phyloP scores from a whole-genome alignment of 2,329 filamentous ascomycete species.

The Akanthomyces uredinophilus region DNA sequence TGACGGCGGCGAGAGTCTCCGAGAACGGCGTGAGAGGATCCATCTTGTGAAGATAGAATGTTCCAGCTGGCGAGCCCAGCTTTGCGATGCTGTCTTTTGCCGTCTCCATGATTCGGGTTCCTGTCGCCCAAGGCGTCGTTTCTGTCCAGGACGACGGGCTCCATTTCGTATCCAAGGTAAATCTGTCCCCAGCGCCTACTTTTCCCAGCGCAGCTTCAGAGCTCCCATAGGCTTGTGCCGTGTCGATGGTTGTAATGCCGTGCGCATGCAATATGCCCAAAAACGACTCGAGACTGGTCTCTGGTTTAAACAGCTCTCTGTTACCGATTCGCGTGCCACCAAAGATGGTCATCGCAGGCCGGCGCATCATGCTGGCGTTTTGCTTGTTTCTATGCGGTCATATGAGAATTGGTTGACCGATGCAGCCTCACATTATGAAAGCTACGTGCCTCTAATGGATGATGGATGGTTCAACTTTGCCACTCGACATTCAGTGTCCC shows the following conservation, averaged over 20 bases:
- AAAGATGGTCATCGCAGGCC: slow-evolving; percentile 14
- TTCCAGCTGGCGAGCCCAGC: slow-evolving; percentile 13
- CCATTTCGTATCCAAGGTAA: slow-evolving; percentile 19
- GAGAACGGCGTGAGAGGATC: slow-evolving; percentile 15
- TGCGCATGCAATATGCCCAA: slow-evolving; percentile 12
- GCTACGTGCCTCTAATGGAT: background rate
- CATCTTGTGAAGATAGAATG: slow-evolving; percentile 18
- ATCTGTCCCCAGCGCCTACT: slow-evolving; percentile 15
- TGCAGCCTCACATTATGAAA: background rate
- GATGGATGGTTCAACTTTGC: background rate
- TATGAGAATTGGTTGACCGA: too few species aligned
- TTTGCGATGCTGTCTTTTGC: slow-evolving; percentile 16
- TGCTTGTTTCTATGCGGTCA: background rate
- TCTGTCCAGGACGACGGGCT: slow-evolving; percentile 17
- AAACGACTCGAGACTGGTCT: slow-evolving; percentile 9
- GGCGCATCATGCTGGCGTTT: background rate
- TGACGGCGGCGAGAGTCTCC: slow-evolving; percentile 17
- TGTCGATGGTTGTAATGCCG: slow-evolving; percentile 16
- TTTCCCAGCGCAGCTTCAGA: slow-evolving; percentile 16
- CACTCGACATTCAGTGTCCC: background rate
- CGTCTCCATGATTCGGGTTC: slow-evolving; percentile 12
- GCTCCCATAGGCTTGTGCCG: slow-evolving; percentile 17
- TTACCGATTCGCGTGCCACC: slow-evolving; percentile 18
- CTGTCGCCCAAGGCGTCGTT: slow-evolving; percentile 15
- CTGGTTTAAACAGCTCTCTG: slow-evolving; percentile 15